Base-by-base conservation (phyloP, 768 basidiomycete species). In the Lactarius deliciosus region DNA sequence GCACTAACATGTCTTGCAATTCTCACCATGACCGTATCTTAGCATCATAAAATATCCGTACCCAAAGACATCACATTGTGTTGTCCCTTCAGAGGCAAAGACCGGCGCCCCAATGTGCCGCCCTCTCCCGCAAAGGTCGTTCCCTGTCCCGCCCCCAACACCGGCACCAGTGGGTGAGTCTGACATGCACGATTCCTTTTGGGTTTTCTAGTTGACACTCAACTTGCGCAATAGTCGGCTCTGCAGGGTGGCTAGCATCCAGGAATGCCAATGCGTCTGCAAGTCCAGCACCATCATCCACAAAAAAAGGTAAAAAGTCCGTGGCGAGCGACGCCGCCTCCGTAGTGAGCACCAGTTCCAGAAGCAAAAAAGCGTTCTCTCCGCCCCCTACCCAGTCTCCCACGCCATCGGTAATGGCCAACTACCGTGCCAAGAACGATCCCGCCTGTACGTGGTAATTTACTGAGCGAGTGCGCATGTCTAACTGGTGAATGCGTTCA, bases 91-190 rank as follows among this genome's bases (percentile, higher is more conserved):
- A 2, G 80, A 78, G 65, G 79, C 81, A 61, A 69, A 60, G 32
- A 83, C 81, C 4, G 76, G 75, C 47, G 72, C 72, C 8, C 71
- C 75, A 2, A 65, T 82, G 58, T 83, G 83, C 53, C 77, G 82
- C 11, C 80, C 80, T 0, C 76, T 83, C n/a, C 83, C 82, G 1
- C 72, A 75, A 7, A 64, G 65, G 0, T 55, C 73, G 20, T 77
- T 76, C 32, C 67, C 73, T 0, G 71, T 71, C 2, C 76, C 74
- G 1, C 73, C 75, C 5, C 68, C 75, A 18, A 50, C 56, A 3
- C 77, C 74, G 41, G 72, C 74, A 0, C 76, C 73, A 30, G 74
- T 76, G 50, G 77, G 81, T 80, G 56, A 15, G 74, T 73, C 9
- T n/a, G 58, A 3, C 45, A 41, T 1, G 57, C 10, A n/a, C 34